A percentile compares a stretch with the other conserved stretches of the same genome.
Conservation (phyloP, 352 stramenopile species). For the Globisporangium viniferum region DNA sequence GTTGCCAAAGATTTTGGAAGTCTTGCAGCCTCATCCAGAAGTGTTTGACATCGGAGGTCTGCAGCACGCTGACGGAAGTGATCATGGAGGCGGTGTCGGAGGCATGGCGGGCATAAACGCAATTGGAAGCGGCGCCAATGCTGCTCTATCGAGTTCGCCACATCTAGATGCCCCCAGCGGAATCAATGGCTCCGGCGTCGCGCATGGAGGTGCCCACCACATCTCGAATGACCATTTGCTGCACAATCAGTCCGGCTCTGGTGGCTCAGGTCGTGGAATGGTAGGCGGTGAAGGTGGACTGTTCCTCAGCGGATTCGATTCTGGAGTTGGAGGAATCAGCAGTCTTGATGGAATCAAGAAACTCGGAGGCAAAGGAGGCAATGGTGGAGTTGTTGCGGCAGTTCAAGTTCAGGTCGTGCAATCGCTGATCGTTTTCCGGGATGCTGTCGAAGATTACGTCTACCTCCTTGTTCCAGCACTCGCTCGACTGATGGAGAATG, state of each 20-base stretch:
- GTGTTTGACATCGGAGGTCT: slow-evolving; percentile 55
- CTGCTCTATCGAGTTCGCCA: slow-evolving; percentile 1
- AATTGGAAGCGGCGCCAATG: background rate
- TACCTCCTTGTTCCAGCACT: slow-evolving; percentile 93
- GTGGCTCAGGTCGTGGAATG: background rate
- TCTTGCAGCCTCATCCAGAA: slow-evolving; percentile 79
- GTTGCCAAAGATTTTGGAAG: slow-evolving; percentile 85
- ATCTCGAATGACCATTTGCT: slow-evolving; percentile 8
- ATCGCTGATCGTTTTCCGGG: slow-evolving; percentile 89
- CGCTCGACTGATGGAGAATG: slow-evolving; percentile 90
- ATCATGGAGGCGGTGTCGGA: slow-evolving; percentile 17
- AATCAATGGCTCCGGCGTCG: background rate
- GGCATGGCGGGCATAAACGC: slow-evolving; percentile 14
- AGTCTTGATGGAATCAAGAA: slow-evolving; percentile 22
- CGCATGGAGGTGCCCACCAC: slow-evolving; percentile 16
- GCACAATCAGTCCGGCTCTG: slow-evolving; percentile 1
- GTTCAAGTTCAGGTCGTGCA: slow-evolving; percentile 85
- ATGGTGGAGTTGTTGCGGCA: slow-evolving; percentile 27
- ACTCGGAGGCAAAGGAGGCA: slow-evolving; percentile 14
- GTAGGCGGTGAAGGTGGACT: slow-evolving; percentile 6
- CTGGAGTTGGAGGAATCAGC: slow-evolving; percentile 6
- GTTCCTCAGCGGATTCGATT: slow-evolving; percentile 27
- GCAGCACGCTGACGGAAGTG: slow-evolving; percentile 20
- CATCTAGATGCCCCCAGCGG: slow-evolving; percentile 3
- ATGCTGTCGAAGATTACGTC: slow-evolving; percentile 92